These are phyloP conservation scores for Globisporangium orthogonon DNA, from an alignment of 352 stramenopile species.

Conservation along the genomic window DNA sequence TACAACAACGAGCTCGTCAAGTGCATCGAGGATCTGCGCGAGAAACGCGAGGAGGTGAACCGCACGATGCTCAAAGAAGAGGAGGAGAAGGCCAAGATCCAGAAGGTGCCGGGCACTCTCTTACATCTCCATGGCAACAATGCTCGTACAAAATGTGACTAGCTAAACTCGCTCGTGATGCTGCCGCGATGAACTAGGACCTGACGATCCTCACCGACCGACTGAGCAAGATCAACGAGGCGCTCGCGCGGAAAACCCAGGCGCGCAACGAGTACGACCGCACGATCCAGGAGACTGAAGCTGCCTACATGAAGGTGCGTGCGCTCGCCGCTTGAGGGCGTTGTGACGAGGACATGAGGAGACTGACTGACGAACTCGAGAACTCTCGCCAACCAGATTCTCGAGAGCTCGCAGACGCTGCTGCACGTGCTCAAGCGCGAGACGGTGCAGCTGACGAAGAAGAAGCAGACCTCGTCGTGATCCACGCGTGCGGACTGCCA, in stretches of 20 bases:
- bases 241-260: constrained; percentile 85
- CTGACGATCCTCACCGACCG: constrained; percentile 88
- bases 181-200: constrained; percentile 31
- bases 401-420: constrained; percentile 92
- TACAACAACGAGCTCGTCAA: constrained; percentile 96
- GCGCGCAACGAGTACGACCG: constrained; percentile 91
- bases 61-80: constrained; percentile 91
- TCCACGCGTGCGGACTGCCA: background rate
- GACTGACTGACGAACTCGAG: background rate
- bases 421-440: constrained; percentile 93
- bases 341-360: no score
- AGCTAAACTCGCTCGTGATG: background rate
- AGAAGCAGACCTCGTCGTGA: constrained; percentile 88
- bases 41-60: constrained; percentile 91
- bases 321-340: no score
- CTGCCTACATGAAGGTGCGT: constrained; percentile 90
- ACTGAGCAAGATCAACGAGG: constrained; percentile 90
- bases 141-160: background rate
- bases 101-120: constrained; percentile 48
- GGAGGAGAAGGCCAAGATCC: constrained; percentile 93
- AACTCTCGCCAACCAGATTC: constrained; percentile 41
- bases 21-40: constrained; percentile 92
- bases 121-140: background rate
- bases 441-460: constrained; percentile 92
- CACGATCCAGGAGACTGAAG: constrained; percentile 93